phyloP scores from a whole-genome alignment of 257 asterid genomes.

The Lavandula angustifolia region DNA sequence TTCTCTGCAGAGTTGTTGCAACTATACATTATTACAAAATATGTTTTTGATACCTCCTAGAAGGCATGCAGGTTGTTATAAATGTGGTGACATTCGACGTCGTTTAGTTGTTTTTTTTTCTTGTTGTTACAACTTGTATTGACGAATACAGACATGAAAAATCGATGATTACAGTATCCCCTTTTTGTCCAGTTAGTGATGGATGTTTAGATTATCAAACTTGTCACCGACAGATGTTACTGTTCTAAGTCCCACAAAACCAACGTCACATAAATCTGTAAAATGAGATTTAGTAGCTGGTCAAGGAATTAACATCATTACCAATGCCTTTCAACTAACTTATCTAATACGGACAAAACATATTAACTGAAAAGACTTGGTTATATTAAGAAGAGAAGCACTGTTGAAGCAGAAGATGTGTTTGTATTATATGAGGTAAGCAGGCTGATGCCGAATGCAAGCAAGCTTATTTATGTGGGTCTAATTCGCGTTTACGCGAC shows the following conservation, averaged over 20 bases:
- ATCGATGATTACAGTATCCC: constrained; percentile 35
- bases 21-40: neutral
- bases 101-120: constrained; percentile 23
- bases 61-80: constrained; percentile 17
- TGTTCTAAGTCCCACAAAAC: too few species aligned
- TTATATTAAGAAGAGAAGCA: constrained; percentile 15
- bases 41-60: constrained; percentile 32
- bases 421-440: constrained; percentile 18
- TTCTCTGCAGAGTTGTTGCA: constrained; percentile 28
- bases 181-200: constrained; percentile 16
- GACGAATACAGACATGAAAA: constrained; percentile 24
- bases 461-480: too few species aligned
- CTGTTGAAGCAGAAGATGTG: constrained; percentile 2
- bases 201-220: constrained; percentile 11
- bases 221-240: constrained; percentile 21
- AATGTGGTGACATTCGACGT: neutral
- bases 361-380: neutral
- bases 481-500: constrained; percentile 29
- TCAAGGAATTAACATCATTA: neutral
- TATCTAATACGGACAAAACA: constrained; percentile 3
- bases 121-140: constrained; percentile 24
- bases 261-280: neutral
- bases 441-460: constrained; percentile 23
- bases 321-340: constrained; percentile 2
- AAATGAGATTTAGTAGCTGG: too few species aligned